Percentiles rank a stretch among this genome's conserved stretches.
Conservation (phyloP, 2,329 filamentous ascomycete genomes). For the Aspergillus fischeri region DNA sequence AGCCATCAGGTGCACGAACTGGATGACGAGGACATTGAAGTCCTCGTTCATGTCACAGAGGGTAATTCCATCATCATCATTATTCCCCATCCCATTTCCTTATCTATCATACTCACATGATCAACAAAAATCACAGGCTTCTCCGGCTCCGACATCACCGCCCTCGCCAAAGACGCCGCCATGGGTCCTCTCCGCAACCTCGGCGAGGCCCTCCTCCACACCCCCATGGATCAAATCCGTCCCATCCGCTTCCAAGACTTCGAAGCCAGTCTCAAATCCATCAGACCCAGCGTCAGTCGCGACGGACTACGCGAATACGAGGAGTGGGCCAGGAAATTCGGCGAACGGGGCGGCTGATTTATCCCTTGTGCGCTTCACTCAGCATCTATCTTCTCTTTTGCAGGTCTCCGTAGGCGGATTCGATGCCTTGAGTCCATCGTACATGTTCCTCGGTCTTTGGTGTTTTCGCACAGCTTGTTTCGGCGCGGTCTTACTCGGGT, state of each 20-base stretch:
- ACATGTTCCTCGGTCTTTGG: neutral
- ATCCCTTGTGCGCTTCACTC: neutral
- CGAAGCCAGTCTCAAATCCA: slow-evolving; percentile 73
- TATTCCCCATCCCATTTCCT: neutral
- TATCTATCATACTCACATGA: neutral
- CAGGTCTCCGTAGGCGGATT: neutral
- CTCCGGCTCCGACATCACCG: slow-evolving; percentile 94
- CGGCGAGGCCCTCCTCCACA: slow-evolving; percentile 82
- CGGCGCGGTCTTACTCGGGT: neutral
- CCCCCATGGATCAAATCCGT: slow-evolving; percentile 90
- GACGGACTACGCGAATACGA: slow-evolving; percentile 84
- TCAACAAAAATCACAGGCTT: slow-evolving; percentile 61
- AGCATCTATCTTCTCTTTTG: neutral
- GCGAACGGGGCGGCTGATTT: slow-evolving; percentile 69
- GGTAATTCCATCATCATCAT: slow-evolving; percentile 48
- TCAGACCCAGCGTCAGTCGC: slow-evolving; percentile 84
- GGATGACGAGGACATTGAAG: slow-evolving; percentile 64
- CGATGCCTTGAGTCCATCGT: neutral
- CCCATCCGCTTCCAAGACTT: slow-evolving; percentile 83
- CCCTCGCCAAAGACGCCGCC: slow-evolving; percentile 92
- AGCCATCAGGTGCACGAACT: slow-evolving; percentile 84
- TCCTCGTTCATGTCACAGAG: slow-evolving; percentile 75
- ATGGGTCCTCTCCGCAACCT: slow-evolving; percentile 92
- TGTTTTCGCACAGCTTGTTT: neutral
- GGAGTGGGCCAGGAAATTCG: slow-evolving; percentile 90